phyloP scores from a whole-genome alignment of 495 filamentous ascomycete species.

The Penicillium roqueforti region DNA sequence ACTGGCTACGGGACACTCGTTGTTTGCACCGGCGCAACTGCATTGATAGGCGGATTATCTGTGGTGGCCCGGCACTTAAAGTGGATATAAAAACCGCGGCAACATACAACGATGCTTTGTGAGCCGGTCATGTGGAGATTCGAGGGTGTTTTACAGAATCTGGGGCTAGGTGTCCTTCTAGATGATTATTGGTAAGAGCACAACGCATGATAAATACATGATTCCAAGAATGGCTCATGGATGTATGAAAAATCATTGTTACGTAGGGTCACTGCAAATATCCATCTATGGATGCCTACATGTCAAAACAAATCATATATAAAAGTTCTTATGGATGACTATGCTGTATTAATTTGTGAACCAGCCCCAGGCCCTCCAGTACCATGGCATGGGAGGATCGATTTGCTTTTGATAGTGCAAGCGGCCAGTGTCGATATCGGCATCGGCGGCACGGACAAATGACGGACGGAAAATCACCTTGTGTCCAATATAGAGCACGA shows the following conservation, averaged over 20 bases:
- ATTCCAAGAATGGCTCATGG: not conserved
- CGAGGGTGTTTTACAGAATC: not conserved
- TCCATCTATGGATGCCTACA: not conserved
- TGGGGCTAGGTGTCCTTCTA: not conserved
- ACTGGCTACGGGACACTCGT: constrained; percentile 38
- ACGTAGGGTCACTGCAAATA: not conserved
- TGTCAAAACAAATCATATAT: not conserved
- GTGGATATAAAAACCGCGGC: constrained; percentile 10
- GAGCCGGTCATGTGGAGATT: not conserved
- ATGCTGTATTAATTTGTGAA: constrained; percentile 16
- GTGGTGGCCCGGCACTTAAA: constrained; percentile 20
- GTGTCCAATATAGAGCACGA: constrained; percentile 47
- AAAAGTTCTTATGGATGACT: not conserved
- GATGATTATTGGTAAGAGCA: not conserved
- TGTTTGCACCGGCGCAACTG: constrained; percentile 40
- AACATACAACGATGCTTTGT: not conserved
- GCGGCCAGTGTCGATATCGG: constrained; percentile 41
- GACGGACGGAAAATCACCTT: constrained; percentile 39
- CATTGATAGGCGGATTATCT: constrained; percentile 34
- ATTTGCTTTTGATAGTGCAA: constrained; percentile 30
- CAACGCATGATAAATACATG: not conserved
- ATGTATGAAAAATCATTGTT: not conserved
- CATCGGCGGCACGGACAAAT: constrained; percentile 31
- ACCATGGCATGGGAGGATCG: constrained; percentile 26
- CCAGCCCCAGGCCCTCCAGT: constrained; percentile 24